phyloP scores from a whole-genome alignment of 2,329 filamentous ascomycete genomes.

The Neonectria magnoliae region DNA sequence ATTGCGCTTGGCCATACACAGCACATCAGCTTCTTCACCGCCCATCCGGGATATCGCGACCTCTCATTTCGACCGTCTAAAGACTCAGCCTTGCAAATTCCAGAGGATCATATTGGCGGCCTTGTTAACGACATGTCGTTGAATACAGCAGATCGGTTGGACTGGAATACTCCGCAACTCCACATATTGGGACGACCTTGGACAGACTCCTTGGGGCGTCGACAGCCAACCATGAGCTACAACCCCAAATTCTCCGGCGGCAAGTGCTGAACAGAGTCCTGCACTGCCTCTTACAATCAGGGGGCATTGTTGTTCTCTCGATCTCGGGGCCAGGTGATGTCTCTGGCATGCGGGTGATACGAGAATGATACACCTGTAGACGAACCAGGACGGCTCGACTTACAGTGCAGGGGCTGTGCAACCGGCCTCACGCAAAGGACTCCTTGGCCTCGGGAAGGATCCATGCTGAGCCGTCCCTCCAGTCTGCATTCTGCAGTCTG shows the following conservation, averaged over 20 bases:
- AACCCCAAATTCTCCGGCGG: not conserved
- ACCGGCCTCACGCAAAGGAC: not conserved
- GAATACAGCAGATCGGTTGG: not conserved
- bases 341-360: not conserved
- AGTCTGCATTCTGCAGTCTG: not conserved
- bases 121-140: not conserved
- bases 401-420: not conserved
- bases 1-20: not conserved
- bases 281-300: not conserved
- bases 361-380: not conserved
- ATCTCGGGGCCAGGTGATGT: not conserved
- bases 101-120: not conserved
- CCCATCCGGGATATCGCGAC: not conserved
- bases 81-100: not conserved
- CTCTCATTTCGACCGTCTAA: not conserved
- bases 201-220: not conserved
- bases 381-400: not conserved
- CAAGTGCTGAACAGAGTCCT: not conserved
- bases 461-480: not conserved
- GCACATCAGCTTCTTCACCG: constrained; percentile 3
- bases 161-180: not conserved
- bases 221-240: not conserved
- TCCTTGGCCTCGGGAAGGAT: not conserved
- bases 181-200: not conserved
- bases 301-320: not conserved